Evolutionary conservation across 2,329 filamentous ascomycete genomes (phyloP).

Genomic region (Dothideomycetes sp.): DNA sequence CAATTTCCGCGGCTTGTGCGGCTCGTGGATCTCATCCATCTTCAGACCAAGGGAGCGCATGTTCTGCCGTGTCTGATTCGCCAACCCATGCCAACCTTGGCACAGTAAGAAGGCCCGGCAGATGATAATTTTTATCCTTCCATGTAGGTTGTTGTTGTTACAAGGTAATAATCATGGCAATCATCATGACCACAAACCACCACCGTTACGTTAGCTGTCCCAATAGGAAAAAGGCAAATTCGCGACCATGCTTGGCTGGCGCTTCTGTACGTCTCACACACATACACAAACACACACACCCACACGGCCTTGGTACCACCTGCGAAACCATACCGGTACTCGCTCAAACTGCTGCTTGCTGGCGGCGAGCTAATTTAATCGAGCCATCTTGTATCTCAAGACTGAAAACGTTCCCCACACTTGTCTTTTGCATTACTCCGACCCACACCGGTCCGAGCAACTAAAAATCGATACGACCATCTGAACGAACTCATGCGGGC

Average conservation of each 20-base stretch:
- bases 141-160: too few species aligned
- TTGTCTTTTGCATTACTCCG: conserved; percentile 10
- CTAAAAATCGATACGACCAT: conserved; percentile 8
- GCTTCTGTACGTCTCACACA: conserved; percentile 12
- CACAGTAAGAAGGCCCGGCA: conserved; percentile 12
- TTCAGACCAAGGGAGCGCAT: conserved; percentile 10
- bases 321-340: conserved; percentile 11
- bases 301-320: conserved; percentile 9
- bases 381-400: conserved; percentile 13
- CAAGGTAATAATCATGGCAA: conserved; percentile 5
- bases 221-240: conserved; percentile 6
- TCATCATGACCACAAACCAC: conserved; percentile 7
- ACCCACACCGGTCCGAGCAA: conserved; percentile 10
- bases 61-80: conserved; percentile 9
- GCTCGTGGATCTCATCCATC: conserved; percentile 6
- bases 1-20: conserved; percentile 13
- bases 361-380: conserved; percentile 14
- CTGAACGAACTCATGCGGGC: too few species aligned
- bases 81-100: conserved; percentile 8
- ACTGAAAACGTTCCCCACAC: conserved; percentile 8
- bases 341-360: conserved; percentile 5
- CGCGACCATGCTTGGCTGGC: conserved; percentile 11
- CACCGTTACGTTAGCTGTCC: conserved; percentile 11
- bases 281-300: too few species aligned
- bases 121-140: too few species aligned